Evolutionary conservation across 1,139 yeast genomes (phyloP).

Genomic region (Lodderomyces jiufengensis): DNA sequence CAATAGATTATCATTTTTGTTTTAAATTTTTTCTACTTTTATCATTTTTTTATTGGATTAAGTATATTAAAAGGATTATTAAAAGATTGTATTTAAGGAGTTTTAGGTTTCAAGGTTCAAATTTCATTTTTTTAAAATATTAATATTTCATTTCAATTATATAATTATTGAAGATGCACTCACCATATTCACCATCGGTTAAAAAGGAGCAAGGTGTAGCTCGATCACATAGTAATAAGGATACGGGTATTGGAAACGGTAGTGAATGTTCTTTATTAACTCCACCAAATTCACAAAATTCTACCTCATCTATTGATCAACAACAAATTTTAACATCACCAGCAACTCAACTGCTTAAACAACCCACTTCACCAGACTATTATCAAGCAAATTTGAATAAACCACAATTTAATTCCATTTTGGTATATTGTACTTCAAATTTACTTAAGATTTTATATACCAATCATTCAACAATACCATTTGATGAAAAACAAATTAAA

Average conservation of each 20-base stretch:
- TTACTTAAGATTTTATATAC: slow-evolving; percentile 35
- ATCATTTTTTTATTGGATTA: no score
- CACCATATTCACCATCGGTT: slow-evolving; percentile 3
- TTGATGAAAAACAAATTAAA: slow-evolving; percentile 23
- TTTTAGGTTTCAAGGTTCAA: no score
- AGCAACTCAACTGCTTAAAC: slow-evolving; percentile 1
- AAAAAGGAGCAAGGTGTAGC: neutral
- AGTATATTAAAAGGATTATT: no score
- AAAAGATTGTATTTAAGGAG: no score
- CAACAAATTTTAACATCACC: slow-evolving; percentile 1
- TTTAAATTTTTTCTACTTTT: no score
- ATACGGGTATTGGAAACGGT: neutral
- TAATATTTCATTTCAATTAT: no score
- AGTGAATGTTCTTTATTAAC: neutral
- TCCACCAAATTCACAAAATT: slow-evolving; percentile 3
- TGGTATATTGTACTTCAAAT: slow-evolving; percentile 37
- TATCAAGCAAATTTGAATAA: slow-evolving; percentile 40
- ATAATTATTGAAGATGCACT: slow-evolving; percentile 5
- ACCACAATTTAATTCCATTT: slow-evolving; percentile 39
- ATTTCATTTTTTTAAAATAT: no score
- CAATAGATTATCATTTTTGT: no score
- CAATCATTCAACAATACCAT: slow-evolving; percentile 3
- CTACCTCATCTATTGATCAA: neutral
- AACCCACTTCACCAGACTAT: slow-evolving; percentile 39
- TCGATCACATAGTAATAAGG: neutral